phyloP scores from a whole-genome alignment of 495 filamentous ascomycete species.

The Aspergillus carlsbadensis region DNA sequence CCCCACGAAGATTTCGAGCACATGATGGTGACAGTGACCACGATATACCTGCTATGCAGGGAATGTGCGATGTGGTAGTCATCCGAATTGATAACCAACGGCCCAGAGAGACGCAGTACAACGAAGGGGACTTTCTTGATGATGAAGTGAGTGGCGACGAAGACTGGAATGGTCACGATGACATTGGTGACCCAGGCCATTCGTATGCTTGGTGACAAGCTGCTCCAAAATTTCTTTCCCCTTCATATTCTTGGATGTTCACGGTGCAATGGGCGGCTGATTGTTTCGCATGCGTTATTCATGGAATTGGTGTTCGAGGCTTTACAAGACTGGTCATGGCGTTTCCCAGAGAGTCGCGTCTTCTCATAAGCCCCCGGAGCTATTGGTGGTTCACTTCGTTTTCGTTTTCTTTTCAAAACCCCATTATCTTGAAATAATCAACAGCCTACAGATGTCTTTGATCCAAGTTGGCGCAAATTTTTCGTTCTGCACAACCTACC shows the following conservation, averaged over 20 bases:
- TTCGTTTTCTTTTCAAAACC: no score
- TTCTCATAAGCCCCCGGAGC: not conserved
- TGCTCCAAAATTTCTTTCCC: no score
- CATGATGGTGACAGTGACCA: constrained; percentile 19
- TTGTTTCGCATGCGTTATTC: not conserved
- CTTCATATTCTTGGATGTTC: not conserved
- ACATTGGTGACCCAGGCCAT: constrained; percentile 22
- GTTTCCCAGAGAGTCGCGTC: not conserved
- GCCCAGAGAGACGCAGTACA: constrained; percentile 67
- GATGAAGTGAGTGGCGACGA: constrained; percentile 68
- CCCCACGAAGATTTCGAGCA: not conserved
- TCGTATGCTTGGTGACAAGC: constrained; percentile 24
- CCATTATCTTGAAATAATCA: no score
- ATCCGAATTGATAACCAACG: constrained; percentile 82
- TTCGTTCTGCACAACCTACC: no score
- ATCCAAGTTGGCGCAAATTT: no score
- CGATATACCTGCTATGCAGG: constrained; percentile 54
- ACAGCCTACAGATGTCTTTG: no score
- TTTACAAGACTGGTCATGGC: not conserved
- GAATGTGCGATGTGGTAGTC: constrained; percentile 77
- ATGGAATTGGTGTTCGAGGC: not conserved
- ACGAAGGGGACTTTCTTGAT: constrained; percentile 80
- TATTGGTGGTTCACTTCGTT: not conserved
- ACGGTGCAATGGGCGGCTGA: not conserved
- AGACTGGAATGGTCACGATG: constrained; percentile 66